Evolutionary conservation across 2,329 filamentous ascomycete genomes (phyloP).

Genomic region (Niveomyces coronatus): DNA sequence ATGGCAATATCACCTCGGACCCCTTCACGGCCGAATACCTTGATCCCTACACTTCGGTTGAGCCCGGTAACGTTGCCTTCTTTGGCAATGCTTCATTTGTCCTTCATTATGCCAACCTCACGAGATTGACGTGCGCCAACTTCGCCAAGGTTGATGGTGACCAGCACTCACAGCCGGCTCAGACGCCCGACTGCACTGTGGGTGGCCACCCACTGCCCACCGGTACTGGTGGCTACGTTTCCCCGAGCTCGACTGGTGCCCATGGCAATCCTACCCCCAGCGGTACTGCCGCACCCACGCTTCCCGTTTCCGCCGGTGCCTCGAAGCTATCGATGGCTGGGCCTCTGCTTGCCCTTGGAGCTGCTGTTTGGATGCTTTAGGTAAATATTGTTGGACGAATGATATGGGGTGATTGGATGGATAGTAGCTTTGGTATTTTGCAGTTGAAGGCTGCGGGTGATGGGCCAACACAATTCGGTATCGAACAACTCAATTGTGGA

Average conservation of each 20-base stretch:
- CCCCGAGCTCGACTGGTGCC: slow-evolving; percentile 10
- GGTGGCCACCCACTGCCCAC: slow-evolving; percentile 4
- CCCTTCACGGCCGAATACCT: slow-evolving; percentile 39
- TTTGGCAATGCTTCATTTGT: slow-evolving; percentile 57
- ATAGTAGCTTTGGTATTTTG: slow-evolving; percentile 4
- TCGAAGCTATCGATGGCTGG: slow-evolving; percentile 2
- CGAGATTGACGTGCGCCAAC: slow-evolving; percentile 55
- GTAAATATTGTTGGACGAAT: background rate
- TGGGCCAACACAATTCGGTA: too few relatives aligned
- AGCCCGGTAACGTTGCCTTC: slow-evolving; percentile 41
- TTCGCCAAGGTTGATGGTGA: slow-evolving; percentile 28
- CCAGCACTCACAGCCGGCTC: background rate
- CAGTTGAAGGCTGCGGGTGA: background rate
- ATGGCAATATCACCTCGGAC: slow-evolving; percentile 47
- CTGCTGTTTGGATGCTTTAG: slow-evolving; percentile 6
- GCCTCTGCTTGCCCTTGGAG: slow-evolving; percentile 5
- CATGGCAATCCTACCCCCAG: background rate
- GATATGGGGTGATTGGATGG: background rate
- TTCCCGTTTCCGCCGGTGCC: slow-evolving; percentile 3
- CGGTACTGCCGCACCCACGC: background rate
- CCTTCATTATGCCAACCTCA: slow-evolving; percentile 53
- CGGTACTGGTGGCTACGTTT: slow-evolving; percentile 8
- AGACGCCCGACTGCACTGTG: slow-evolving; percentile 9
- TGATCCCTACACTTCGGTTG: slow-evolving; percentile 49
- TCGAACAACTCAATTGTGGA: too few relatives aligned